phyloP scores from a whole-genome alignment of 768 basidiomycete species.

The Asterophora parasitica region DNA sequence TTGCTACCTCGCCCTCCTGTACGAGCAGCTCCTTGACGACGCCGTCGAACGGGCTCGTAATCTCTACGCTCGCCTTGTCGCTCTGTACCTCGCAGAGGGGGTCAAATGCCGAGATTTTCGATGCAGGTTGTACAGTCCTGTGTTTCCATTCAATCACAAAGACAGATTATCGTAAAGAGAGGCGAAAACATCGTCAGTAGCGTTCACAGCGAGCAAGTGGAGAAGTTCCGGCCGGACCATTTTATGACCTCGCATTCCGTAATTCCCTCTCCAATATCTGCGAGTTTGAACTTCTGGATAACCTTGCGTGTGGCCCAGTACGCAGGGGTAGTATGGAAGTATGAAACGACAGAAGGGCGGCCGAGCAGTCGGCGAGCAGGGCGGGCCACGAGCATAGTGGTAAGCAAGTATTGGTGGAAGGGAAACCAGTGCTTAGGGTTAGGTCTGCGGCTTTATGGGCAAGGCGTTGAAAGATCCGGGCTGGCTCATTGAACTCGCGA shows the following conservation, averaged over 20 bases:
- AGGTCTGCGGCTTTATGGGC: conserved; percentile 12
- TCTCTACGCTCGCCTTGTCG: conserved; percentile 89
- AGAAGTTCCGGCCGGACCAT: conserved; percentile 49
- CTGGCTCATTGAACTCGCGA: not conserved
- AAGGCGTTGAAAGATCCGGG: conserved; percentile 4
- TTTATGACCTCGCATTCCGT: conserved; percentile 87
- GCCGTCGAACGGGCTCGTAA: conserved; percentile 83
- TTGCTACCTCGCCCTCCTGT: conserved; percentile 77
- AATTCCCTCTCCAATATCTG: conserved; percentile 88
- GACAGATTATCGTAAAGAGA: too few species aligned
- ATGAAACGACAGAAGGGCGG: conserved; percentile 20
- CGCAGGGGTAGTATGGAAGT: conserved; percentile 29
- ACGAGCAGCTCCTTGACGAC: conserved; percentile 68
- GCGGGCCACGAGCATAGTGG: conserved; percentile 32
- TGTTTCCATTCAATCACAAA: not conserved
- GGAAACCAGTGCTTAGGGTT: conserved; percentile 20
- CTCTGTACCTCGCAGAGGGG: conserved; percentile 81
- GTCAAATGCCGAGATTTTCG: conserved; percentile 59
- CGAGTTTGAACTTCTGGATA: conserved; percentile 64
- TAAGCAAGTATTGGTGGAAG: too few species aligned
- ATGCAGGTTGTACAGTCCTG: conserved; percentile 60
- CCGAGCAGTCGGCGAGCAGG: conserved; percentile 27
- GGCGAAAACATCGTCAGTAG: conserved; percentile 1
- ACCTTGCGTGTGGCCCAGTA: conserved; percentile 31
- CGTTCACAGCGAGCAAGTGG: conserved; percentile 13